A percentile compares a stretch with the other conserved stretches of the same genome.
These are phyloP conservation scores for Hamamelis virginiana DNA, from an alignment of 164 flowering plant genomes.

Conservation along the genomic window DNA sequence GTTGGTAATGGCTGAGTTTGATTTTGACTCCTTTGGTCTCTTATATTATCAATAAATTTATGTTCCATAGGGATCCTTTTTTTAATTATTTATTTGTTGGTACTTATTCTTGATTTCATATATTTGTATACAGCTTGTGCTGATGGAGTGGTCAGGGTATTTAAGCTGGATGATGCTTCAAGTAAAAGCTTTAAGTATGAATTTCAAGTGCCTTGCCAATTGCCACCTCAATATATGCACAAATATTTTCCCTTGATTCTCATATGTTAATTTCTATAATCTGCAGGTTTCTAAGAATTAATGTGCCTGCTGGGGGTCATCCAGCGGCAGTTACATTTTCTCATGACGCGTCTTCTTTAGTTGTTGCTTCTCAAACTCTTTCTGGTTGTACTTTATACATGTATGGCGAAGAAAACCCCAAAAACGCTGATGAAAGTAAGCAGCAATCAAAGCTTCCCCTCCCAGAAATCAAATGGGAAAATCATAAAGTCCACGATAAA, in stretches of 20 bases:
- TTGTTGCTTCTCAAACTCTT: constrained; percentile 79
- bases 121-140: constrained; percentile 65
- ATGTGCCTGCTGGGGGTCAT: constrained; percentile 84
- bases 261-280: constrained; percentile 3
- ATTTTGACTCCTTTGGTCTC: no score
- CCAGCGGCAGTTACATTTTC: constrained; percentile 78
- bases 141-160: constrained; percentile 87
- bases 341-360: constrained; percentile 71
- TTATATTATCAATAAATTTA: no score
- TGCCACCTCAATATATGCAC: neutral
- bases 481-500: constrained; percentile 78
- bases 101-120: constrained; percentile 7
- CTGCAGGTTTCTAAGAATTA: constrained; percentile 79
- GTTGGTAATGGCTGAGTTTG: no score
- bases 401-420: constrained; percentile 75
- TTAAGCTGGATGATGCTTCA: constrained; percentile 85
- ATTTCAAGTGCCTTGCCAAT: neutral
- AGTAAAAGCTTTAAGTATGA: constrained; percentile 94
- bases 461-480: constrained; percentile 94
- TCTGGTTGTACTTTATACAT: constrained; percentile 75
- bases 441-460: constrained; percentile 75
- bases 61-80: no score
- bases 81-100: no score
- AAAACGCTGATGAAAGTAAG: constrained; percentile 44
- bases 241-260: neutral